These are phyloP conservation scores for Sclerotinia glacialis DNA, from an alignment of 2,329 filamentous ascomycete genomes.

Conservation along the genomic window DNA sequence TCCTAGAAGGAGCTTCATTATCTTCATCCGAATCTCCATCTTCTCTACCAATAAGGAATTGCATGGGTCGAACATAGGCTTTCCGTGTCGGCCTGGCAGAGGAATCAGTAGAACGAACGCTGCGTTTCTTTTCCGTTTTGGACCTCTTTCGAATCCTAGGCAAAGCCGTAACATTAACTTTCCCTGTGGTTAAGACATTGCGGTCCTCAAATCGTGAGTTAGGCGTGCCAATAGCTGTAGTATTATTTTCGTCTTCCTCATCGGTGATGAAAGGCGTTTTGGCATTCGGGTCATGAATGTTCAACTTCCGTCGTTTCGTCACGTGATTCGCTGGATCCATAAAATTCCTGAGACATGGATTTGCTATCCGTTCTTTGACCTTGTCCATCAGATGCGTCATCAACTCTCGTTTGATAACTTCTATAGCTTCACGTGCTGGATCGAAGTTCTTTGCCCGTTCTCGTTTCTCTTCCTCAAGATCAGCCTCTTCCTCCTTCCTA, in stretches of 20 bases:
- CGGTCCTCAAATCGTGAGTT: constrained; percentile 58
- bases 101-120: constrained; percentile 64
- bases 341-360: constrained; percentile 74
- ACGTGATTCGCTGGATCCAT: constrained; percentile 79
- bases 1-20: constrained; percentile 57
- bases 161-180: constrained; percentile 60
- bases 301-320: constrained; percentile 75
- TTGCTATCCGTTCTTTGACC: constrained; percentile 82
- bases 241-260: constrained; percentile 58
- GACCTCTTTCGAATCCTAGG: constrained; percentile 68
- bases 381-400: constrained; percentile 84
- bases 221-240: constrained; percentile 62
- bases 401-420: constrained; percentile 75
- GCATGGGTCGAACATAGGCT: constrained; percentile 70
- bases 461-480: constrained; percentile 86
- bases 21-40: constrained; percentile 83
- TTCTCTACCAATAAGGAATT: constrained; percentile 70
- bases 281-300: constrained; percentile 67
- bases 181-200: constrained; percentile 46
- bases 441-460: constrained; percentile 85
- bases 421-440: constrained; percentile 79
- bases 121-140: constrained; percentile 50
- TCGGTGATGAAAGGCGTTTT: constrained; percentile 55
- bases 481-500: constrained; percentile 72
- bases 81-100: constrained; percentile 63